These are phyloP conservation scores for Hypomontagnella monticulosa DNA, from an alignment of 495 filamentous ascomycete genomes.

Conservation along the genomic window DNA sequence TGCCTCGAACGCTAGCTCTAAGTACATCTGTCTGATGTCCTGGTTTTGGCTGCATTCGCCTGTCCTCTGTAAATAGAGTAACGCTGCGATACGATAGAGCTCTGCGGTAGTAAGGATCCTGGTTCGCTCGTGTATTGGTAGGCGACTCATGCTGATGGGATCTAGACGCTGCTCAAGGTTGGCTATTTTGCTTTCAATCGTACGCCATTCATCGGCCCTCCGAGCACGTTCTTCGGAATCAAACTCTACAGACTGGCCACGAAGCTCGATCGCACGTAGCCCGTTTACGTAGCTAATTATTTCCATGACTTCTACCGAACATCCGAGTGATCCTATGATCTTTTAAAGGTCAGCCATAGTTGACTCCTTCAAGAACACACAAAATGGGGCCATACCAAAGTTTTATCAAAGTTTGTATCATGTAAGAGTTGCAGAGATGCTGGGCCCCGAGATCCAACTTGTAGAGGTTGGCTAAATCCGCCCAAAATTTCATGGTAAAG, in stretches of 20 bases:
- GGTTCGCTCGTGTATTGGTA: slow-evolving; percentile 33
- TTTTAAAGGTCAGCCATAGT: slow-evolving; percentile 28
- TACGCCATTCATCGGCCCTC: slow-evolving; percentile 37
- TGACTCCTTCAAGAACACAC: background rate
- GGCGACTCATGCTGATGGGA: slow-evolving; percentile 23
- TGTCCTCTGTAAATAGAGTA: slow-evolving; percentile 47
- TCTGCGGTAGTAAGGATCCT: slow-evolving; percentile 47
- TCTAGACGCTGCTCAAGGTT: slow-evolving; percentile 40
- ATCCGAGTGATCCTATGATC: slow-evolving; percentile 51
- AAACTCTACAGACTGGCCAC: slow-evolving; percentile 19
- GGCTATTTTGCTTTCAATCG: slow-evolving; percentile 37
- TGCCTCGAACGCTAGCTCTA: slow-evolving; percentile 41
- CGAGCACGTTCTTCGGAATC: slow-evolving; percentile 28
- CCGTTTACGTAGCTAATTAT: slow-evolving; percentile 45
- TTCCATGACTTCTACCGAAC: slow-evolving; percentile 48
- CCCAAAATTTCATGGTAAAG: slow-evolving; percentile 50
- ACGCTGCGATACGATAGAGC: slow-evolving; percentile 47
- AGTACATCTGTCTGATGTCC: slow-evolving; percentile 40
- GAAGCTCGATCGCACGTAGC: slow-evolving; percentile 42
- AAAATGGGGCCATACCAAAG: slow-evolving; percentile 31
- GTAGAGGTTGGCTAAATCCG: slow-evolving; percentile 46
- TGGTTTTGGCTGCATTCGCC: slow-evolving; percentile 34
- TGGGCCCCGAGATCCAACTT: slow-evolving; percentile 33
- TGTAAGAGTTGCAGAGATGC: slow-evolving; percentile 42
- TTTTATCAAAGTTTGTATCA: slow-evolving; percentile 43